Conservation (phyloP, 805 yeast species). For the Cyberlindnera mrakii region DNA sequence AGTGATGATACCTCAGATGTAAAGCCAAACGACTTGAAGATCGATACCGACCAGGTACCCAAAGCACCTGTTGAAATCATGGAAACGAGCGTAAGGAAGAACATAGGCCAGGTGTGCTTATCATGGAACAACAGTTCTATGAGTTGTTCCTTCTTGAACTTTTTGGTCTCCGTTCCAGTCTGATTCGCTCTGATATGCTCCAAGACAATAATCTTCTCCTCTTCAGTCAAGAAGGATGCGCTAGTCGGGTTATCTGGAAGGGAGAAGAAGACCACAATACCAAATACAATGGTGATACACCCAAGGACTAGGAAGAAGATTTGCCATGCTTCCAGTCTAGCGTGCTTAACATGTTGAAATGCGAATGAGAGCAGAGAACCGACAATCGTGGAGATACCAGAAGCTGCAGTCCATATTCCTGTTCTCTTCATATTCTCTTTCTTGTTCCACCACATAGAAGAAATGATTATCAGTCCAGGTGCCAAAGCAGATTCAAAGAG, state of each 20-base stretch:
- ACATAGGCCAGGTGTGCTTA: constrained; percentile 39
- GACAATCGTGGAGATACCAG: constrained; percentile 41
- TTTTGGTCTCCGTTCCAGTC: constrained; percentile 40
- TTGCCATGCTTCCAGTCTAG: constrained; percentile 45
- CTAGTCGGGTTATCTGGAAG: constrained; percentile 43
- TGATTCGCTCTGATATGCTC: constrained; percentile 35
- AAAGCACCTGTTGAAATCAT: constrained; percentile 43
- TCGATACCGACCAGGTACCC: constrained; percentile 15
- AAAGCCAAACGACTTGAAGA: constrained; percentile 14
- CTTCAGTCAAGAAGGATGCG: constrained; percentile 26
- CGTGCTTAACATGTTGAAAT: constrained; percentile 42
- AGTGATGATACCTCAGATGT: constrained; percentile 32
- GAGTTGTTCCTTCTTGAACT: constrained; percentile 33
- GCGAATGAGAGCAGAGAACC: constrained; percentile 43
- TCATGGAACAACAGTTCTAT: constrained; percentile 38
- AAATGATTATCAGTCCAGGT: constrained; percentile 45
- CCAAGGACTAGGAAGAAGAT: constrained; percentile 52
- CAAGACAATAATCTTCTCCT: constrained; percentile 34
- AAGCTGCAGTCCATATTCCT: constrained; percentile 46
- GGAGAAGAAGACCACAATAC: constrained; percentile 33
- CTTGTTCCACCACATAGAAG: constrained; percentile 53
- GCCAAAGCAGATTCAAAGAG: constrained; percentile 46
- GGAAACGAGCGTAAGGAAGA: constrained; percentile 35
- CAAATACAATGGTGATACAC: constrained; percentile 41
- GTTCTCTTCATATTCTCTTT: constrained; percentile 44